These are phyloP conservation scores for Glonium stellatum DNA, from an alignment of 495 filamentous ascomycete genomes.

Conservation along the genomic window DNA sequence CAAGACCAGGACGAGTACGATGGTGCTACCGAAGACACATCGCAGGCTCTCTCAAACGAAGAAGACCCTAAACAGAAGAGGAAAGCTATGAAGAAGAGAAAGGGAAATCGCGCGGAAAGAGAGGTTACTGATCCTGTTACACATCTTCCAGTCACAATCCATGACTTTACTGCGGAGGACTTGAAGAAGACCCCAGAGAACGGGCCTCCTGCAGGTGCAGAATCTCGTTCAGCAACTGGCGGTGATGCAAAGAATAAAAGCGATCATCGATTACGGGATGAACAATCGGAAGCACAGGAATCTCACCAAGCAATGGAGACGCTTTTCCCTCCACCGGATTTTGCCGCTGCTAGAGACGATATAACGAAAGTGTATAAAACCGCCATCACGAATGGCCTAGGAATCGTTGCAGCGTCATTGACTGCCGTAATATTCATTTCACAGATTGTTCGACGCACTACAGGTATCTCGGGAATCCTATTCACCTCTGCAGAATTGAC, in stretches of 20 bases:
- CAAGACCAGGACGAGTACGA: constrained; percentile 32
- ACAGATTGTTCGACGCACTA: constrained; percentile 15
- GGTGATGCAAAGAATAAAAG: constrained; percentile 43
- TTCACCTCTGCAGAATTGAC: constrained; percentile 16
- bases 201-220: constrained; percentile 40
- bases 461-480: constrained; percentile 18
- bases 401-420: constrained; percentile 26
- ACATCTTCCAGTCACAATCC: constrained; percentile 56
- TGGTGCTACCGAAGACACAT: constrained; percentile 45
- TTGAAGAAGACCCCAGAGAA: constrained; percentile 51
- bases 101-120: constrained; percentile 45
- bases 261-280: constrained; percentile 39
- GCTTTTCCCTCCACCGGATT: constrained; percentile 58
- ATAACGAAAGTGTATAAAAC: constrained; percentile 42
- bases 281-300: constrained; percentile 44
- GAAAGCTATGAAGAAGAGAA: constrained; percentile 47
- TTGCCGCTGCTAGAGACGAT: constrained; percentile 43
- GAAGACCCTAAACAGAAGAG: constrained; percentile 51
- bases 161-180: constrained; percentile 57
- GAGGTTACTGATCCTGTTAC: constrained; percentile 69
- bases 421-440: constrained; percentile 22
- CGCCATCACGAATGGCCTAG: constrained; percentile 42
- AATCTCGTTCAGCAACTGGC: constrained; percentile 42
- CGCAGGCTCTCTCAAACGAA: constrained; percentile 41
- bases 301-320: constrained; percentile 46